These are phyloP conservation scores for Sclerotinia nivalis DNA, from an alignment of 2,329 filamentous ascomycete genomes.

Conservation along the genomic window DNA sequence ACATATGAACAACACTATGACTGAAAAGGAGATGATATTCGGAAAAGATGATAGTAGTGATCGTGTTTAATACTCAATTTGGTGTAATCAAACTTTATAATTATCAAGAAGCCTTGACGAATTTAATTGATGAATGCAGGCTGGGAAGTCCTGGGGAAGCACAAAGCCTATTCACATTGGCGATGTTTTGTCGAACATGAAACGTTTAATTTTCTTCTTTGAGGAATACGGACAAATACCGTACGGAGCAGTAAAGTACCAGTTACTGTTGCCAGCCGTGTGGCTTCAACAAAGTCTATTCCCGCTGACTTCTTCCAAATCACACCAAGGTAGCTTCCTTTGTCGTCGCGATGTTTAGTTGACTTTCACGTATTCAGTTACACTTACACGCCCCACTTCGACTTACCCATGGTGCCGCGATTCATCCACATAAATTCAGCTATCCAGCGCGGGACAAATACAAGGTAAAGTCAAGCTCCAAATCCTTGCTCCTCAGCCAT, in stretches of 20 bases:
- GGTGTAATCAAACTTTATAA: not conserved
- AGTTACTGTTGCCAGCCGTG: slow-evolving; percentile 9
- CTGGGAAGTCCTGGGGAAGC: slow-evolving; percentile 11
- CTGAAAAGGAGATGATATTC: not conserved
- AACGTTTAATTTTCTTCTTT: slow-evolving; percentile 3
- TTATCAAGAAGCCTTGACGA: not conserved
- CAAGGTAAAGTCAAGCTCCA: slow-evolving; percentile 10
- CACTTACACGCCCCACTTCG: slow-evolving; percentile 10
- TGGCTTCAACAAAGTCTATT: slow-evolving; percentile 8
- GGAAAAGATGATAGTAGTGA: not conserved
- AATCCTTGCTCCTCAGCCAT: slow-evolving; percentile 8
- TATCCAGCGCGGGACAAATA: slow-evolving; percentile 11
- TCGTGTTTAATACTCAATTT: slow-evolving; percentile 2
- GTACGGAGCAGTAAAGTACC: not conserved
- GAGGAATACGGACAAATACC: not conserved
- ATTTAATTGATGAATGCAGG: not conserved
- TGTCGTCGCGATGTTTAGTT: slow-evolving; percentile 6
- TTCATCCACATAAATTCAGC: slow-evolving; percentile 15
- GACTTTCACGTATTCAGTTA: slow-evolving; percentile 5
- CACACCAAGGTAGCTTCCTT: slow-evolving; percentile 13
- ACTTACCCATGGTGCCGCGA: slow-evolving; percentile 15
- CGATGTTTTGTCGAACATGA: slow-evolving; percentile 7
- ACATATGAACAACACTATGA: not conserved
- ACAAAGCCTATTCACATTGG: not conserved
- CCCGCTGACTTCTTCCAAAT: slow-evolving; percentile 8